These are phyloP conservation scores for Hypoxylon fuscum DNA, from an alignment of 495 filamentous ascomycete genomes.

Conservation along the genomic window DNA sequence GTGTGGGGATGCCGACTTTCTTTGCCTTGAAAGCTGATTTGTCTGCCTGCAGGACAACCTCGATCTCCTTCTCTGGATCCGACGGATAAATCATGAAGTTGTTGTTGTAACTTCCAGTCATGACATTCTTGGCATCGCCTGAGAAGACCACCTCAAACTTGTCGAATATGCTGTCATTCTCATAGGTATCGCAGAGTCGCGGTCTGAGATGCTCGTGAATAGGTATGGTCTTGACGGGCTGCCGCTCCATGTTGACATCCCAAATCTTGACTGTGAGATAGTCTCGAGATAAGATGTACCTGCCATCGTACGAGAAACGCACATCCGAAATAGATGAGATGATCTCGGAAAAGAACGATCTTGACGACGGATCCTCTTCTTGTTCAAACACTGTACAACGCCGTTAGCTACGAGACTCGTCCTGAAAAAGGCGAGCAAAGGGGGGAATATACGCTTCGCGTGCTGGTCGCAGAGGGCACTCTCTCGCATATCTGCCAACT, in stretches of 20 bases:
- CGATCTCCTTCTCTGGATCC: conserved; percentile 92
- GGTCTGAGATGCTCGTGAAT: conserved; percentile 98
- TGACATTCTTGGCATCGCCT: conserved; percentile 97
- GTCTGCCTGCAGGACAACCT: conserved; percentile 96
- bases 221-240: conserved; percentile 96
- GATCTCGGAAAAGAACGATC: conserved; percentile 99
- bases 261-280: conserved; percentile 99
- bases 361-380: conserved; percentile 97
- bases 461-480: conserved; percentile 96
- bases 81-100: conserved; percentile 99
- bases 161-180: conserved; percentile 99
- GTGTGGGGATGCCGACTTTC: conserved; percentile 97
- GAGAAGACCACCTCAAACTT: conserved; percentile 99
- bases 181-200: conserved; percentile 95
- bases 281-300: conserved; percentile 96
- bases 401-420: conserved; percentile 21
- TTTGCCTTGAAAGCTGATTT: conserved; percentile 99
- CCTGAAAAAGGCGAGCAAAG: not conserved
- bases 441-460: conserved; percentile 77
- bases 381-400: conserved; percentile 86
- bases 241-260: conserved; percentile 98
- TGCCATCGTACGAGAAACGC: conserved; percentile 93
- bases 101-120: conserved; percentile 99
- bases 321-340: conserved; percentile 99
- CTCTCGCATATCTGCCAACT: conserved; percentile 97